Evolutionary conservation across 352 stramenopile species (phyloP).

Genomic region (Phytophthora pistaciae): DNA sequence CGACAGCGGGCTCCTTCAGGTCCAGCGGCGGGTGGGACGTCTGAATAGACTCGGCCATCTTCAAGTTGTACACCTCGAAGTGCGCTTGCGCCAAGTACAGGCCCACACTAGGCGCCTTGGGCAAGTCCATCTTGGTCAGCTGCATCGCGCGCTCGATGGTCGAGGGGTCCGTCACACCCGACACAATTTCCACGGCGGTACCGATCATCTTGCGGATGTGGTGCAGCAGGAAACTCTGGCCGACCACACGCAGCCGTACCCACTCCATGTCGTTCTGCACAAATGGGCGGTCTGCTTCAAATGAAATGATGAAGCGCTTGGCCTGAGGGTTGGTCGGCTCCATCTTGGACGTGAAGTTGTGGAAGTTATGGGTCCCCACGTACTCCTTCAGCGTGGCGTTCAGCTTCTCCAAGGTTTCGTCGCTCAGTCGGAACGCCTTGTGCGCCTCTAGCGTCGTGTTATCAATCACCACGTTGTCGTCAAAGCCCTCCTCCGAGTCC

Average conservation of each 20-base stretch:
- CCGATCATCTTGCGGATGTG: slow-evolving; percentile 99
- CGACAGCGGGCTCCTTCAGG: slow-evolving; percentile 63
- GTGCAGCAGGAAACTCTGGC: slow-evolving; percentile 98
- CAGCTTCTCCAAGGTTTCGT: slow-evolving; percentile 58
- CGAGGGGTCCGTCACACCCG: slow-evolving; percentile 52
- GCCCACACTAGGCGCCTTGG: slow-evolving; percentile 88
- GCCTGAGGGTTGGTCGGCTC: slow-evolving; percentile 83
- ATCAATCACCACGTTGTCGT: slow-evolving; percentile 63
- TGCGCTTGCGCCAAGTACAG: slow-evolving; percentile 88
- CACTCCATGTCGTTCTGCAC: slow-evolving; percentile 94
- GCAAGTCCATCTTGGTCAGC: slow-evolving; percentile 88
- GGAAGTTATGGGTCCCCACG: slow-evolving; percentile 94
- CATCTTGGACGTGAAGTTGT: slow-evolving; percentile 97
- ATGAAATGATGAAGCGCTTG: slow-evolving; percentile 95
- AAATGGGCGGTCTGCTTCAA: slow-evolving; percentile 81
- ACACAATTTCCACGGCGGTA: slow-evolving; percentile 78
- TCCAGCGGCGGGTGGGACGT: slow-evolving; percentile 73
- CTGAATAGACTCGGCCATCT: slow-evolving; percentile 75
- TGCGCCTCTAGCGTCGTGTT: slow-evolving; percentile 68
- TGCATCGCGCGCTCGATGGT: slow-evolving; percentile 71
- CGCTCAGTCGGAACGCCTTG: slow-evolving; percentile 76
- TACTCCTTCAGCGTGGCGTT: slow-evolving; percentile 72
- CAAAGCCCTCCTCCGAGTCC: slow-evolving; percentile 51
- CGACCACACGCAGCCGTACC: slow-evolving; percentile 95
- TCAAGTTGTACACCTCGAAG: slow-evolving; percentile 90